Conservation (phyloP, 2,329 filamentous ascomycete genomes). For the Calonectria crousiana region DNA sequence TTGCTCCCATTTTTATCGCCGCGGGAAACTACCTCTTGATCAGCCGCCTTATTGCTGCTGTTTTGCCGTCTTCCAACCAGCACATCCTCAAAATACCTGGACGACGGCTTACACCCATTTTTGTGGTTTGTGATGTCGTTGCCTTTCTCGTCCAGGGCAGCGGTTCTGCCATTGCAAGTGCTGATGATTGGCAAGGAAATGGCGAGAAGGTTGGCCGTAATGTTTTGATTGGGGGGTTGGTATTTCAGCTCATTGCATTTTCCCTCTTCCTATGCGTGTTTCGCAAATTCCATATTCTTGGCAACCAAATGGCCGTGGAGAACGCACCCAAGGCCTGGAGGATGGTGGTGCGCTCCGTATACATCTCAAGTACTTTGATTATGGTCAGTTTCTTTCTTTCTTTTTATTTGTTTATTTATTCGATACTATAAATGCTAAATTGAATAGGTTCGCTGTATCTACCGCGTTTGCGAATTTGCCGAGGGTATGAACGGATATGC, state of each 20-base stretch:
- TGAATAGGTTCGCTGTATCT: conserved; percentile 62
- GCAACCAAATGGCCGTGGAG: conserved; percentile 32
- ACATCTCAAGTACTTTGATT: conserved; percentile 58
- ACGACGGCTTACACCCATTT: conserved; percentile 57
- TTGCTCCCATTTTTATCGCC: conserved; percentile 62
- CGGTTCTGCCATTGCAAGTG: conserved; percentile 58
- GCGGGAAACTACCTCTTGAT: conserved; percentile 65
- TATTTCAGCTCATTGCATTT: conserved; percentile 56
- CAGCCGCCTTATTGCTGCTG: conserved; percentile 57
- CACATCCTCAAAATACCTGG: conserved; percentile 52
- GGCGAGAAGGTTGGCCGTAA: conserved; percentile 53
- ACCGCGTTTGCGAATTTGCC: conserved; percentile 65
- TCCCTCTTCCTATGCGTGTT: conserved; percentile 55
- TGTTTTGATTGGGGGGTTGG: conserved; percentile 57
- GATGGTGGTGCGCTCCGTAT: conserved; percentile 56
- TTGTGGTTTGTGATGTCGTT: conserved; percentile 59
- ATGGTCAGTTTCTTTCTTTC: conserved; percentile 50
- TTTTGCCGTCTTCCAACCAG: conserved; percentile 49
- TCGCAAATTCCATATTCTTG: conserved; percentile 51
- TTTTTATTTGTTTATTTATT: neutral
- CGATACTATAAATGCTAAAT: neutral
- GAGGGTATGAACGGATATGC: conserved; percentile 64
- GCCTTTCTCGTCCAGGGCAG: conserved; percentile 59
- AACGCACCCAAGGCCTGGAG: conserved; percentile 51
- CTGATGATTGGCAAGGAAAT: conserved; percentile 56